Percentiles rank a stretch among this genome's conserved stretches.
These are phyloP conservation scores for Glycine tomentella DNA, from an alignment of 306 rosid species.

Conservation along the genomic window DNA sequence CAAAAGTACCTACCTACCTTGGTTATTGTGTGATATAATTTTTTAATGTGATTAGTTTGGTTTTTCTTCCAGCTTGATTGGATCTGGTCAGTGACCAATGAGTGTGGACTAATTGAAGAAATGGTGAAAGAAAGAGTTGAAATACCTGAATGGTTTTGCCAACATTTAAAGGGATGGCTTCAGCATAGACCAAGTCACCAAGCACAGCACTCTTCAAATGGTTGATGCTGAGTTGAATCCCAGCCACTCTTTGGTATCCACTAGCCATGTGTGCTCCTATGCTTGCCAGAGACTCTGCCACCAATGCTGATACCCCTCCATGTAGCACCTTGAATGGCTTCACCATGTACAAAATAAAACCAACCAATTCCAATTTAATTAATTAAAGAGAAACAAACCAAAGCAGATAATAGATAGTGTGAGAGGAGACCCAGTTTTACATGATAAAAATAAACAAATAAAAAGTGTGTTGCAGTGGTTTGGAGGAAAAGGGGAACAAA, in stretches of 20 bases:
- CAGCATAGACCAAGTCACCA: slow-evolving; percentile 68
- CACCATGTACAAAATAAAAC: background rate
- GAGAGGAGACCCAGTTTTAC: too few relatives aligned
- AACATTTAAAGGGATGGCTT: slow-evolving; percentile 62
- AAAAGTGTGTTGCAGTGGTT: background rate
- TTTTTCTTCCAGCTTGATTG: background rate
- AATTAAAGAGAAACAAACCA: background rate
- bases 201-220: slow-evolving; percentile 68
- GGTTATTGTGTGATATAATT: background rate
- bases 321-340: slow-evolving; percentile 92
- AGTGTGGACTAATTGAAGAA: background rate
- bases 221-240: slow-evolving; percentile 76
- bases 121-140: background rate
- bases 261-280: slow-evolving; percentile 69
- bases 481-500: background rate
- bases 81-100: background rate
- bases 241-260: slow-evolving; percentile 75
- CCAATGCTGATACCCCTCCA: slow-evolving; percentile 82
- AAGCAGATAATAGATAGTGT: too few relatives aligned
- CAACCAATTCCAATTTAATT: background rate
- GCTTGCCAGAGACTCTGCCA: slow-evolving; percentile 73
- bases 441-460: background rate
- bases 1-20: background rate
- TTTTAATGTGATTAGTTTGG: background rate
- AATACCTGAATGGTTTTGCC: slow-evolving; percentile 77